Conservation (phyloP, 148 eudicot species). For the Spergularia marina region DNA sequence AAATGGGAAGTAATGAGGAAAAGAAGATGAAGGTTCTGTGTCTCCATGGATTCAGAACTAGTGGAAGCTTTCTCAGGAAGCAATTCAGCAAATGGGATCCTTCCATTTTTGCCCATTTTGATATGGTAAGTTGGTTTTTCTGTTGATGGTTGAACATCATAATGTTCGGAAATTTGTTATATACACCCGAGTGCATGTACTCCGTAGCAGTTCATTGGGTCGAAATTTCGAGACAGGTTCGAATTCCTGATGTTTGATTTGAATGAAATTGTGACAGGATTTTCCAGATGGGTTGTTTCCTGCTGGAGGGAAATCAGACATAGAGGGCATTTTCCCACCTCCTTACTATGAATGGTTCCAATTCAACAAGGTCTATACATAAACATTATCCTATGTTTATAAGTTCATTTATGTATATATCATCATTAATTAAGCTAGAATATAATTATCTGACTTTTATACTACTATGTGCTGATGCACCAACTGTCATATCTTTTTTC, state of each 20-base stretch:
- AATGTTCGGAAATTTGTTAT: not conserved
- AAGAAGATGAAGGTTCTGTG: slow-evolving; percentile 67
- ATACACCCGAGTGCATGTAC: too few species aligned
- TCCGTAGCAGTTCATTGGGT: too few species aligned
- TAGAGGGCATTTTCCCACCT: slow-evolving; percentile 76
- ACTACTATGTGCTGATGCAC: too few species aligned
- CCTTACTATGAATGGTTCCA: slow-evolving; percentile 96
- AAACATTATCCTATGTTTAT: not conserved
- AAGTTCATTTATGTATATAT: too few species aligned
- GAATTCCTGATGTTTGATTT: too few species aligned
- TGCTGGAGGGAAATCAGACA: slow-evolving; percentile 79
- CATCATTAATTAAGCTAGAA: not conserved
- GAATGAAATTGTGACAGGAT: slow-evolving; percentile 36
- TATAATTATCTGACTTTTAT: not conserved
- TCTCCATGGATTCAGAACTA: slow-evolving; percentile 88
- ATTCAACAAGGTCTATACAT: slow-evolving; percentile 50
- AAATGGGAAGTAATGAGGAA: slow-evolving; percentile 36
- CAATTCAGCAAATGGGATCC: slow-evolving; percentile 86
- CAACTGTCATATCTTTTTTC: too few species aligned
- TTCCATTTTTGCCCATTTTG: slow-evolving; percentile 54
- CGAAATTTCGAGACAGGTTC: too few species aligned
- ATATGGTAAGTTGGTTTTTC: slow-evolving; percentile 43
- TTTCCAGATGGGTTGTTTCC: slow-evolving; percentile 71
- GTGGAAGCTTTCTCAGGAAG: slow-evolving; percentile 70
- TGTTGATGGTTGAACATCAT: not conserved